A percentile compares a stretch with the other conserved stretches of the same genome.
These are phyloP conservation scores for Pelargonium nanum DNA, from an alignment of 345 rosid species.

Conservation along the genomic window DNA sequence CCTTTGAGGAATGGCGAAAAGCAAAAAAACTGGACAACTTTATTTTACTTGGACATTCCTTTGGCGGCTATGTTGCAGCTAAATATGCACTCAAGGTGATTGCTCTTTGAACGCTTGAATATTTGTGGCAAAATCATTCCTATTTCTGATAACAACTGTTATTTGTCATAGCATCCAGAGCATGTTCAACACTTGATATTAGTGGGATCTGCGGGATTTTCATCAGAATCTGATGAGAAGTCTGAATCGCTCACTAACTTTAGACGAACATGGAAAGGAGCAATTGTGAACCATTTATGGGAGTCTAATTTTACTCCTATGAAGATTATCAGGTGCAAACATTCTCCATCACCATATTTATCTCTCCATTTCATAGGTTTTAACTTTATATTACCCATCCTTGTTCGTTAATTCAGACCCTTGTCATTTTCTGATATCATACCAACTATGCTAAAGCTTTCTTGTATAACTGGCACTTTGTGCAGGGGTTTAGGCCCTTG, in stretches of 20 bases:
- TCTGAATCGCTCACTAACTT: conserved; percentile 57
- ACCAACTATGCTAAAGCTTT: conserved; percentile 3
- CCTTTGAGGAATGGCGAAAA: conserved; percentile 97
- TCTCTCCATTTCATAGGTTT: too few species aligned
- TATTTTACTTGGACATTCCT: conserved; percentile 91
- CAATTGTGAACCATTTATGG: conserved; percentile 78
- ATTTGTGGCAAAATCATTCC: neutral
- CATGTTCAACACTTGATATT: conserved; percentile 84
- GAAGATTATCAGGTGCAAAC: conserved; percentile 60
- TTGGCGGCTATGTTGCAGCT: conserved; percentile 97
- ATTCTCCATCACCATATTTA: neutral
- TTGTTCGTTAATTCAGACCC: neutral
- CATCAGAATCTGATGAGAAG: conserved; percentile 56
- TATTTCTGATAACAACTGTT: neutral
- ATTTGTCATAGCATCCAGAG: conserved; percentile 68
- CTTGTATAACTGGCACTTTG: conserved; percentile 8
- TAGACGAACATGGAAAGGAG: conserved; percentile 95
- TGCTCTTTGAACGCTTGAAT: neutral
- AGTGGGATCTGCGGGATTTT: conserved; percentile 89
- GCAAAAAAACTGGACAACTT: conserved; percentile 71
- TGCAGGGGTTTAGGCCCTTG: conserved; percentile 97
- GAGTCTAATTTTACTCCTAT: conserved; percentile 98
- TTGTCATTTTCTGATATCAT: neutral
- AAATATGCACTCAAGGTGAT: conserved; percentile 91
- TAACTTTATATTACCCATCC: neutral